phyloP scores from a whole-genome alignment of 2,329 filamentous ascomycete species.

The Microsporum ferrugineum region DNA sequence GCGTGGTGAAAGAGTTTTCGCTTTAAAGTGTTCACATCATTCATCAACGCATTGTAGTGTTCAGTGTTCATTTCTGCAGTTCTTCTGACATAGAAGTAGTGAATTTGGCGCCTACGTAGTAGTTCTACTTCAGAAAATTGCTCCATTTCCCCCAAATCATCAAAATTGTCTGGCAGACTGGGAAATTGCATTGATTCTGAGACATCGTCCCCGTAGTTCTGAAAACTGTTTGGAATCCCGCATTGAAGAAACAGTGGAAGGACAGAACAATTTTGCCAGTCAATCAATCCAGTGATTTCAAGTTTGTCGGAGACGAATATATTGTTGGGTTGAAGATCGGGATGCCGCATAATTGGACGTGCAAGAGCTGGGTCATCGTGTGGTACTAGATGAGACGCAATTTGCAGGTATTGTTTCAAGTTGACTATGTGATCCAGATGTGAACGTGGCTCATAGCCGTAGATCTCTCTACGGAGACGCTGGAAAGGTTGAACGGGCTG shows the following conservation, averaged over 20 bases:
- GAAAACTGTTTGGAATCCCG: constrained; percentile 24
- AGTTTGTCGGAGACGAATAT: constrained; percentile 21
- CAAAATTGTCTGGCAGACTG: constrained; percentile 11
- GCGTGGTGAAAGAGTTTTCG: constrained; percentile 8
- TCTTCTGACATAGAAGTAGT: constrained; percentile 1
- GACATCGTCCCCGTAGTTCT: constrained; percentile 24
- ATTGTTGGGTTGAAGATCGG: constrained; percentile 23
- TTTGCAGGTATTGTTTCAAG: neutral
- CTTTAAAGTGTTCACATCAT: constrained; percentile 4
- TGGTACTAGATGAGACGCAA: constrained; percentile 7
- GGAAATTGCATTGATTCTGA: constrained; percentile 14
- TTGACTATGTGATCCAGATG: constrained; percentile 6
- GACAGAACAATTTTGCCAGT: constrained; percentile 23
- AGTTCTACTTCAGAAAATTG: constrained; percentile 2
- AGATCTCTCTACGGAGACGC: constrained; percentile 13
- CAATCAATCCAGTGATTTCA: constrained; percentile 22
- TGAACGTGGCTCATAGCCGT: constrained; percentile 12
- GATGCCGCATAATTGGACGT: constrained; percentile 19
- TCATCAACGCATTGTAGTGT: constrained; percentile 4
- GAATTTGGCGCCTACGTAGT: constrained; percentile 5
- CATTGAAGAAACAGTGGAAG: constrained; percentile 21
- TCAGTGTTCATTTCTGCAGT: neutral
- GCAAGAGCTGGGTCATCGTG: neutral
- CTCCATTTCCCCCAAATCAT: constrained; percentile 8
- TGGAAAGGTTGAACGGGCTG: constrained; percentile 14